Evolutionary conservation across 2,329 filamentous ascomycete genomes (phyloP).

Genomic region (Alternaria triticimaculans): DNA sequence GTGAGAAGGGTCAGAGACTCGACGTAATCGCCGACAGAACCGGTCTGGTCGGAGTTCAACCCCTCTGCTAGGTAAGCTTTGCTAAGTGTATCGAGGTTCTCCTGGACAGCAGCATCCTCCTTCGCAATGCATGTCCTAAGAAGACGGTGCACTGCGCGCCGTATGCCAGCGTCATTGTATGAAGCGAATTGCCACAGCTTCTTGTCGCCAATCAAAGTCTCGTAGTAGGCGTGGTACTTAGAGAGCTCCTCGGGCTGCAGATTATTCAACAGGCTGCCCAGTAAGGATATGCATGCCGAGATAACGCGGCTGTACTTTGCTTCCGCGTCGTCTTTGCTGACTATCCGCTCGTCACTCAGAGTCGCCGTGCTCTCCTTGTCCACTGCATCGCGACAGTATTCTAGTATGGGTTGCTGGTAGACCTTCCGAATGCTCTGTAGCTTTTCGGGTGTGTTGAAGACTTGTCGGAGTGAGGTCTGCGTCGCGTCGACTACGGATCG

Average conservation of each 20-base stretch:
- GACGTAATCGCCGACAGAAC: constrained; percentile 76
- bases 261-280: constrained; percentile 60
- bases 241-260: constrained; percentile 60
- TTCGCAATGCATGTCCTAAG: constrained; percentile 60
- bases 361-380: constrained; percentile 78
- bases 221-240: constrained; percentile 68
- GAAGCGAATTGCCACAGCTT: constrained; percentile 66
- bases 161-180: constrained; percentile 63
- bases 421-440: constrained; percentile 76
- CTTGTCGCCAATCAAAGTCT: constrained; percentile 69
- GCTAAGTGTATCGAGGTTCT: constrained; percentile 63
- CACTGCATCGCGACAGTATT: constrained; percentile 81
- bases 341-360: constrained; percentile 86
- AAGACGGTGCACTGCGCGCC: constrained; percentile 64
- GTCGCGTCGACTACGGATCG: constrained; percentile 77
- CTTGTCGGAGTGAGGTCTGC: constrained; percentile 73
- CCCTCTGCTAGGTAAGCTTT: constrained; percentile 76
- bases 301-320: constrained; percentile 84
- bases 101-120: constrained; percentile 50
- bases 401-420: constrained; percentile 80
- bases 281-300: constrained; percentile 63
- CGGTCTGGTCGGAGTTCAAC: constrained; percentile 73
- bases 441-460: constrained; percentile 84
- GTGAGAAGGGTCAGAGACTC: constrained; percentile 73
- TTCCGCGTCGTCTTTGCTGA: constrained; percentile 82